These are phyloP conservation scores for Tetracentron sinense DNA, from an alignment of 164 flowering plant genomes.

Conservation along the genomic window DNA sequence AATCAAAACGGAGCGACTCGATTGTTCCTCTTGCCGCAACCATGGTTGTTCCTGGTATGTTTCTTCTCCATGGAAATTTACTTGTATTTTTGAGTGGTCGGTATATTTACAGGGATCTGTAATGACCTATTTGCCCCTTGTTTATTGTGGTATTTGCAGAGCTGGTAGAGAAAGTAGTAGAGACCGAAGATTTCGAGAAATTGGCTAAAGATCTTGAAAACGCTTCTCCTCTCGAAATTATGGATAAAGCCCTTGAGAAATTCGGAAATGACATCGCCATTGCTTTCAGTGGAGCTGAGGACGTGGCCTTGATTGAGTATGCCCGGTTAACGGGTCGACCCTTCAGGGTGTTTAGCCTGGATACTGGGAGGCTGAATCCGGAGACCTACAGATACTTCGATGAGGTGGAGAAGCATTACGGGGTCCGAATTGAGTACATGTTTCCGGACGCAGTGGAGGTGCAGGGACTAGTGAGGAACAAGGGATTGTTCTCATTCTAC, in stretches of 20 bases:
- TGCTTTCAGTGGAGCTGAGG: conserved; percentile 99
- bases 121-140: background rate
- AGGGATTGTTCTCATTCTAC: conserved; percentile 87
- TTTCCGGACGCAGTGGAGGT: conserved; percentile 96
- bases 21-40: conserved; percentile 56
- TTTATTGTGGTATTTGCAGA: conserved; percentile 28
- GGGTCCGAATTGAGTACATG: conserved; percentile 85
- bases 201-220: conserved; percentile 56
- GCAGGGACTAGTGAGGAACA: conserved; percentile 78
- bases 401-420: conserved; percentile 76
- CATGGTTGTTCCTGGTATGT: conserved; percentile 48
- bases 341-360: conserved; percentile 88
- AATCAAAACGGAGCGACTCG: conserved; percentile 49
- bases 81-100: background rate
- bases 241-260: conserved; percentile 71
- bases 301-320: conserved; percentile 91
- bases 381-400: conserved; percentile 82
- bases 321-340: conserved; percentile 87
- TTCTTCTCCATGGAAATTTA: background rate
- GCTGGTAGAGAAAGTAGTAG: conserved; percentile 30
- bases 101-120: background rate
- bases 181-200: conserved; percentile 47
- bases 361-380: conserved; percentile 89
- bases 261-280: conserved; percentile 86
- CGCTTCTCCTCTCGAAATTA: conserved; percentile 89